Evolutionary conservation across 768 basidiomycete genomes (phyloP), one percentile per base, ranked within the genome.

Genomic region (Tylopilus sp.): DNA sequence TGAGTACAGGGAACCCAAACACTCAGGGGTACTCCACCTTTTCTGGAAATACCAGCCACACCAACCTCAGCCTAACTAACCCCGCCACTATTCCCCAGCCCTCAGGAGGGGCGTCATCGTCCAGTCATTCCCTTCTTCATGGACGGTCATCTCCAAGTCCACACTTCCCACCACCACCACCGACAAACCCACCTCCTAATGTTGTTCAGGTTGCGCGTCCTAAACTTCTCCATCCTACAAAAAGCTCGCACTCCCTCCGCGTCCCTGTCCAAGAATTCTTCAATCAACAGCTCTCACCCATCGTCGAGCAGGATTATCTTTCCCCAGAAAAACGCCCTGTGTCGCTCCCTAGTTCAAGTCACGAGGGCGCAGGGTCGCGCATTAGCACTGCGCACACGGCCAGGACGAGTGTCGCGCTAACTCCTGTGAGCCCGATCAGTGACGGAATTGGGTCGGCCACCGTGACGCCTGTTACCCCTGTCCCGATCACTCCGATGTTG

Each of bases 231-330:
- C 59, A 66, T 21, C 53, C 63, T 10, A 60, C 68, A 28, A 68
- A 71, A 57, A 77, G 77, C 52, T 70, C 74, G 10, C 76, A 74
- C 36, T 76, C 76, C 16, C 64, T 80, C 25, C 76, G 74, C 30
- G 66, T 74, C 16, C 74, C 78, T 25, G 48, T 65, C 21, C 65
- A 63, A 29, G 71, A 61, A 46, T 60, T 57, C 29, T 63, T 57
- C 48, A 66, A 56, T 45, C 62, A 60, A 45, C 84, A 78, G 41
- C 76, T 87, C 33, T 85, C 85, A 2, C 85, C 86, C 0, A 86
- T 87, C 36, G 76, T 75, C 10, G 86, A 87, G 67, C 79, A 79
- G 57, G 82, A 85, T 49, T 85, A 85, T 60, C 63, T 82, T 50
- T 82, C 83, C 7, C 82, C 82, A 0, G 74, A 75, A 45, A 71